Base-by-base conservation (phyloP, 2,329 filamentous ascomycete genomes). In the Lecanosticta acicola region DNA sequence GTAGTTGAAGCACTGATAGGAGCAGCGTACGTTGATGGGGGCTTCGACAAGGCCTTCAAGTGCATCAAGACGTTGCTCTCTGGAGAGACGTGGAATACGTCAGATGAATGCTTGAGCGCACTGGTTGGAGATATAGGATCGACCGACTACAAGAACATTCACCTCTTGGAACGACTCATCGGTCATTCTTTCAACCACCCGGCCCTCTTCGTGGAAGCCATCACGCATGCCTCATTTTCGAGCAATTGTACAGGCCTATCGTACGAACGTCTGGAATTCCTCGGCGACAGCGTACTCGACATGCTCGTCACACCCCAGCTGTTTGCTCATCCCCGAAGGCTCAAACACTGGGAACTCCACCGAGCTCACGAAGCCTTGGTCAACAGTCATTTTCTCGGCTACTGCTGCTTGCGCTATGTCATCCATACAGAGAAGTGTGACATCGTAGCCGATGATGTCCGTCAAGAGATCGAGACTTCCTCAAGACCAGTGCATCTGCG, bases 201-300 rank as follows among this genome's bases (percentile, higher is more conserved):
- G 52, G 61, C 73, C 0, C 70, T 95, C 0, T 73, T 96, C 1
- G 60, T 85, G 0, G 87, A 96, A 67, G 85, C 90, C 2, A 72
- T 91, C 40, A 95, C 89, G 0, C 90, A 96, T 60, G 70, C 75
- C 3, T 71, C 71, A 2, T 47, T 49, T 18, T 50, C 47, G 2
- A 42, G 44, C 43, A 51, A 51, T 29, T 37, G 38, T n/a, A 72
- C 67, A 17, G 75, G 80, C 10, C 65, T 68, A 29, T 77, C 75
- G 0, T 81, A 82, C 57, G 85, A 96, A 55, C 79, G 89, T 0
- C 76, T 96, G 1, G 91, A 96, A 60, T 95, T 93, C 58, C 70
- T 96, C 0, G 91, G 91, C 1, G 91, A 97, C 57, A 79, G 88
- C 0, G 72, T 96, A 2, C 78, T 97, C 0, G 91, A 97, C 65